These are phyloP conservation scores for Sporisorium scitamineum DNA, from an alignment of 1,284 basidiomycete genomes.

Conservation along the genomic window DNA sequence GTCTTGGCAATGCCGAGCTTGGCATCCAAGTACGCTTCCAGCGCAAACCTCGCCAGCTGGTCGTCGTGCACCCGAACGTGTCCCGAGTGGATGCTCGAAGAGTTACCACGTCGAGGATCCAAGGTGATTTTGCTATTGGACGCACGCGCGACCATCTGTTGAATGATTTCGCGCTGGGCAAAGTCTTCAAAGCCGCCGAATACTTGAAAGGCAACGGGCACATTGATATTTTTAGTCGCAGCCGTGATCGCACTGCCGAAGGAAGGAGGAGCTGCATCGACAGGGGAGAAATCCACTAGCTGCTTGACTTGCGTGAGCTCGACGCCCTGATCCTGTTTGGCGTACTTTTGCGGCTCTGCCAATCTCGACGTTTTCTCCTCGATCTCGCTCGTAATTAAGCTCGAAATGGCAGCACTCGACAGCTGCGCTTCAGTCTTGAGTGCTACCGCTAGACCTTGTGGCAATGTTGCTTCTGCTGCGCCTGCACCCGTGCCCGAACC, in stretches of 20 bases:
- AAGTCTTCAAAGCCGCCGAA: constrained; percentile 64
- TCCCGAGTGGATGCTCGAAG: constrained; percentile 56
- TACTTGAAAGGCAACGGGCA: constrained; percentile 30
- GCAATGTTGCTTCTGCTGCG: constrained; percentile 26
- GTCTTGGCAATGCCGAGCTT: constrained; percentile 38
- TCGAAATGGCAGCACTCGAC: constrained; percentile 29
- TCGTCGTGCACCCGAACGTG: constrained; percentile 30
- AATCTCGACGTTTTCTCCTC: constrained; percentile 43
- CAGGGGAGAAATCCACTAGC: constrained; percentile 26
- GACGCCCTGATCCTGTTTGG: constrained; percentile 25
- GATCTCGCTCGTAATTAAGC: constrained; percentile 44
- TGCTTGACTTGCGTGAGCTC: constrained; percentile 27
- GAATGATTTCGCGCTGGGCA: constrained; percentile 55
- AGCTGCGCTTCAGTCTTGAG: constrained; percentile 28
- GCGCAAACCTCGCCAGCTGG: constrained; percentile 5
- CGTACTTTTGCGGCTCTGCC: constrained; percentile 39
- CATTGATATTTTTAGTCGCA: constrained; percentile 9
- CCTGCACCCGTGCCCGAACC: constrained; percentile 11
- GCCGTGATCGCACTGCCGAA: neutral
- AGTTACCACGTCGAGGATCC: neutral
- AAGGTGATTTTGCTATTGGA: neutral
- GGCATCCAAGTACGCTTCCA: constrained; percentile 39
- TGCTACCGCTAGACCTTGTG: constrained; percentile 21
- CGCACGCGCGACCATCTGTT: constrained; percentile 25
- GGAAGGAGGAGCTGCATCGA: neutral